Conservation (phyloP, 2,329 filamentous ascomycete species). For the Pseudovirgaria hyperparasitica region DNA sequence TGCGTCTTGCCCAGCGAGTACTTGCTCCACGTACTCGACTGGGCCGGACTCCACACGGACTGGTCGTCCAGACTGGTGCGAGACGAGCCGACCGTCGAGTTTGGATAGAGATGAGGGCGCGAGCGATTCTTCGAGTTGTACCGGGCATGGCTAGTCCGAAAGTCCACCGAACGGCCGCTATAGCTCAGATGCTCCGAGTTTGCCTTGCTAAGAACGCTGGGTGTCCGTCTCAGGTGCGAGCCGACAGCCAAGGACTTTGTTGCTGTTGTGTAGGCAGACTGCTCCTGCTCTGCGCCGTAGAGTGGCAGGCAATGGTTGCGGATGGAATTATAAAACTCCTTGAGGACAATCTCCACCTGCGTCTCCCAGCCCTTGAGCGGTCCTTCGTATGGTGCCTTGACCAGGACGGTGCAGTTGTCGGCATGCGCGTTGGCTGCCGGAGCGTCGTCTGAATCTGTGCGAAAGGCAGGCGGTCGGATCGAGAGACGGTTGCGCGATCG, state of each 20-base stretch:
- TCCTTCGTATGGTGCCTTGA: slow-evolving; percentile 65
- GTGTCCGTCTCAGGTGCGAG: slow-evolving; percentile 67
- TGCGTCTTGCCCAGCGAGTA: slow-evolving; percentile 85
- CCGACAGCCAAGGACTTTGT: slow-evolving; percentile 55
- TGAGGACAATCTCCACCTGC: slow-evolving; percentile 81
- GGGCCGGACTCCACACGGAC: slow-evolving; percentile 83
- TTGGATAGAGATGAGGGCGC: slow-evolving; percentile 59
- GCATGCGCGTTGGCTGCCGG: slow-evolving; percentile 23
- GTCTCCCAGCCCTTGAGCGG: slow-evolving; percentile 70
- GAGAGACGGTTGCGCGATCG: slow-evolving; percentile 29
- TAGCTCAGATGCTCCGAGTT: slow-evolving; percentile 70
- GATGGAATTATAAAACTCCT: slow-evolving; percentile 84
- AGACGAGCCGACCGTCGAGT: slow-evolving; percentile 76
- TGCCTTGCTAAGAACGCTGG: slow-evolving; percentile 84
- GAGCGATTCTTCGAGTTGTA: slow-evolving; percentile 84
- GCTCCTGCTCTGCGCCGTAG: slow-evolving; percentile 52
- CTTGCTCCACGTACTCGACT: slow-evolving; percentile 90
- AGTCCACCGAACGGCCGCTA: slow-evolving; percentile 59
- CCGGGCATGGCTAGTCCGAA: slow-evolving; percentile 49
- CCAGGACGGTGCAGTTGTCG: slow-evolving; percentile 60
- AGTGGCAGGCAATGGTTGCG: slow-evolving; percentile 76
- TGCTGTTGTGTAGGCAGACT: slow-evolving; percentile 32
- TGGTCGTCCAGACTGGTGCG: slow-evolving; percentile 89
- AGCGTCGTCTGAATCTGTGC: slow-evolving; percentile 22
- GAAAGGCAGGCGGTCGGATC: slow-evolving; percentile 22